phyloP scores from a whole-genome alignment of 1,284 basidiomycete genomes.

The Apiotrichum veenhuisii region DNA sequence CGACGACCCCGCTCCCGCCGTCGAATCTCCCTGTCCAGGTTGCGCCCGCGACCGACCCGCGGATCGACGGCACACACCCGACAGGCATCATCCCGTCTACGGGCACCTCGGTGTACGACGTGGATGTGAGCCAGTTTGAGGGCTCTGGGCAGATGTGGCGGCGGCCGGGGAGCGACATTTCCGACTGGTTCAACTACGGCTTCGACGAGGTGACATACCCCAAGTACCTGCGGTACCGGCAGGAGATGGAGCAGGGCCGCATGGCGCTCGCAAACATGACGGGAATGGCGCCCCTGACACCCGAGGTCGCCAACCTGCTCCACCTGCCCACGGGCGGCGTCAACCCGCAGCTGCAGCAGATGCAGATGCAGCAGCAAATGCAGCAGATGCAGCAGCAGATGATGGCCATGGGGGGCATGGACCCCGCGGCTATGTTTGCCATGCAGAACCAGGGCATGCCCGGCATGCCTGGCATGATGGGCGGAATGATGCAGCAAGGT shows the following conservation, averaged over 20 bases:
- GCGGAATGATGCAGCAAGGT: conserved; percentile 10
- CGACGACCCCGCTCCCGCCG: conserved; percentile 25
- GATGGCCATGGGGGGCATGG: conserved; percentile 44
- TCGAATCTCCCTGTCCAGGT: conserved; percentile 39
- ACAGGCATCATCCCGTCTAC: conserved; percentile 56
- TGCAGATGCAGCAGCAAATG: conserved; percentile 51
- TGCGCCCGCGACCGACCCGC: conserved; percentile 22
- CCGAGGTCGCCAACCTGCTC: conserved; percentile 36
- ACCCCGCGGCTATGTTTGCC: conserved; percentile 39
- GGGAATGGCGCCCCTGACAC: conserved; percentile 30
- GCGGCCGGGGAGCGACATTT: conserved; percentile 83
- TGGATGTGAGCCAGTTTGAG: conserved; percentile 75
- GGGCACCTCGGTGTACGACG: conserved; percentile 79
- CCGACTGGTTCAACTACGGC: conserved; percentile 99
- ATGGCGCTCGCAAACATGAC: conserved; percentile 37
- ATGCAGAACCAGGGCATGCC: conserved; percentile 27
- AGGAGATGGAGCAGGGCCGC: conserved; percentile 65
- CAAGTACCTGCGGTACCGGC: conserved; percentile 79
- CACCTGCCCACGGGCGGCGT: conserved; percentile 16
- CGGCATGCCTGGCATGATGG: conserved; percentile 18
- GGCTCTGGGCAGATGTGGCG: conserved; percentile 81
- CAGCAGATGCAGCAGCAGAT: conserved; percentile 39
- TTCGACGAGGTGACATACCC: conserved; percentile 97
- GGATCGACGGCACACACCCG: conserved; percentile 61
- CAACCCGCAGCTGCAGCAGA: conserved; percentile 22